Conservation (phyloP, 768 basidiomycete species). For the Auricularia auricula-judae region DNA sequence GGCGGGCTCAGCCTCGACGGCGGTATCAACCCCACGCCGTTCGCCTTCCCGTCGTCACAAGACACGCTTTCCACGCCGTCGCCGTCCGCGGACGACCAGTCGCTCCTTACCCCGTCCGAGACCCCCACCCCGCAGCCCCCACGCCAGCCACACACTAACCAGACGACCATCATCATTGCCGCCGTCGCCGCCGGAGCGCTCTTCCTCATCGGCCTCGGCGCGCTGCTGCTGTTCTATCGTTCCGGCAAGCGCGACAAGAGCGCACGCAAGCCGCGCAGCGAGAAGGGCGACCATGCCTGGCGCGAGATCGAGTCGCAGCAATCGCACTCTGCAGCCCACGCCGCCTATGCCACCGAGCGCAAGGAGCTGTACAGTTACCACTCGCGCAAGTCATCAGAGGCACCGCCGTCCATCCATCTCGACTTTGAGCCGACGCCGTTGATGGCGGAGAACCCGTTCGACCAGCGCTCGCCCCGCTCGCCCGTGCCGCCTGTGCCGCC, state of each 20-base stretch:
- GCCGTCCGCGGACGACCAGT: neutral
- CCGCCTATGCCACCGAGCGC: neutral
- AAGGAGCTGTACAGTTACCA: neutral
- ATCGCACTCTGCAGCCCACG: neutral
- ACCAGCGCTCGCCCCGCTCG: neutral
- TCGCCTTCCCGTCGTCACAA: neutral
- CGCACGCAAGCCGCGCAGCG: neutral
- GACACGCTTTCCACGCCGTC: neutral
- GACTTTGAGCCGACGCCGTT: neutral
- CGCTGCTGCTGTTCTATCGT: neutral
- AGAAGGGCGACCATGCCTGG: neutral
- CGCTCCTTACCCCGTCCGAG: neutral
- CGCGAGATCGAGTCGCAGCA: slow-evolving; percentile 2
- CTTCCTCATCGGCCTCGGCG: neutral
- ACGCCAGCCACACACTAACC: neutral
- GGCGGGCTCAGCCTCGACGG: neutral
- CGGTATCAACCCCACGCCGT: neutral
- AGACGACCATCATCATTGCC: neutral
- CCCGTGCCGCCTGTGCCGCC: neutral
- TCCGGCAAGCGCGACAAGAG: neutral
- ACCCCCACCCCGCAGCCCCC: neutral
- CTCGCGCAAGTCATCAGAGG: neutral
- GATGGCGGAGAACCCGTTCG: neutral
- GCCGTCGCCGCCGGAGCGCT: neutral
- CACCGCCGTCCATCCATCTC: neutral